Conservation (phyloP, 75 land plant species). For the Sequoia sempervirens region DNA sequence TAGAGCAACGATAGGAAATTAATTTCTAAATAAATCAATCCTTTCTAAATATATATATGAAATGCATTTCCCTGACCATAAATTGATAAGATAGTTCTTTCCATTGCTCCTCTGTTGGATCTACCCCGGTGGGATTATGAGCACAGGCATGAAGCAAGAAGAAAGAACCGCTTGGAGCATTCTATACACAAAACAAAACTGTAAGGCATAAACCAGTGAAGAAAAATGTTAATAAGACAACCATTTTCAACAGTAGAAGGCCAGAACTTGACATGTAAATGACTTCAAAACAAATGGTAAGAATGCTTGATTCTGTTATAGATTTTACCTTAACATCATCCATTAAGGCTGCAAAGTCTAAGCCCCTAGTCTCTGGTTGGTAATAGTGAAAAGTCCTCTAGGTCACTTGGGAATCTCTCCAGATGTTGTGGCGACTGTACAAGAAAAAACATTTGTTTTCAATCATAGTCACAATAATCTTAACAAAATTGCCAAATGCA, state of each 20-base stretch:
- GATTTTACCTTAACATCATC: constrained; percentile 82
- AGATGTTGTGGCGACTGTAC: constrained; percentile 86
- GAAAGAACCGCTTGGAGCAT: constrained; percentile 88
- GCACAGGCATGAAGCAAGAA: constrained; percentile 97
- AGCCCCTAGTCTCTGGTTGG: constrained; percentile 70
- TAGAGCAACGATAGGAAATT: not conserved
- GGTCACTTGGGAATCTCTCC: constrained; percentile 91
- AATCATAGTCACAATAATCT: not conserved
- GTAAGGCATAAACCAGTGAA: not conserved
- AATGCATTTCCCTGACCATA: constrained; percentile 38
- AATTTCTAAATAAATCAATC: not conserved
- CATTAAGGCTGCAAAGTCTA: constrained; percentile 80
- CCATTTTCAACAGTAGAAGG: not conserved
- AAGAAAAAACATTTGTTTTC: not conserved
- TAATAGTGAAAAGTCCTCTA: constrained; percentile 78
- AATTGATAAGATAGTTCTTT: constrained; percentile 77
- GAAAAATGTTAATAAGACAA: not conserved
- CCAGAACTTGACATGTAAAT: constrained; percentile 4
- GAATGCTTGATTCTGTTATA: not conserved
- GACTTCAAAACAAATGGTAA: not conserved
- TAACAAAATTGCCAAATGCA: not conserved
- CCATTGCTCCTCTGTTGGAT: constrained; percentile 96
- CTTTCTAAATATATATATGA: not conserved
- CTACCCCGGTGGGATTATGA: constrained; percentile 97
- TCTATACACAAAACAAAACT: constrained; percentile 30